Evolutionary conservation across 1,139 yeast genomes (phyloP).

Genomic region (Suhomyces bolitotheri): DNA sequence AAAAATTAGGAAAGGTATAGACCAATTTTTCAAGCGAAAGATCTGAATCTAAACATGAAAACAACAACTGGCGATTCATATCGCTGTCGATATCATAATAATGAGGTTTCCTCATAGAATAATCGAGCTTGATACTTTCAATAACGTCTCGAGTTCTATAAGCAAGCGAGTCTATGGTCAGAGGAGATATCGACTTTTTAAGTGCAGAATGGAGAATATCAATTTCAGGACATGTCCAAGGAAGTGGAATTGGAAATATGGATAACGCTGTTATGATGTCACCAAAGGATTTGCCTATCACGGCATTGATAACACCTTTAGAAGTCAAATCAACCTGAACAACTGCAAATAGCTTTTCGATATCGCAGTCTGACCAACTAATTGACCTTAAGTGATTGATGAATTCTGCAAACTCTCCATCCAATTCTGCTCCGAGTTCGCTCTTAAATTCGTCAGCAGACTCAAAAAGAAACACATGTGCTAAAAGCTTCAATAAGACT

Average conservation of each 20-base stretch:
- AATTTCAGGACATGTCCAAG: constrained; percentile 13
- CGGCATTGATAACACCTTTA: not conserved
- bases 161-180: constrained; percentile 2
- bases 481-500: not conserved
- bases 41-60: constrained; percentile 7
- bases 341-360: constrained; percentile 2
- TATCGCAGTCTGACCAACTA: constrained; percentile 1
- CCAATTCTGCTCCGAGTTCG: not conserved
- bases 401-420: not conserved
- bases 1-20: constrained; percentile 7
- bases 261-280: constrained; percentile 1
- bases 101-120: not conserved
- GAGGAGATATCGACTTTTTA: not conserved
- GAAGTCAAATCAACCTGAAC: constrained; percentile 2
- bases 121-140: not conserved
- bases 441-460: not conserved
- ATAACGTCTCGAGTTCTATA: constrained; percentile 4
- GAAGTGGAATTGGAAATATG: constrained; percentile 1
- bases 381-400: not conserved
- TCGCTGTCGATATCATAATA: constrained; percentile 4
- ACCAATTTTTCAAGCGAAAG: constrained; percentile 8
- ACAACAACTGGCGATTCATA: not conserved
- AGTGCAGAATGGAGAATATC: constrained; percentile 1
- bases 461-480: not conserved
- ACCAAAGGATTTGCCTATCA: not conserved